Evolutionary conservation across 2,329 filamentous ascomycete genomes (phyloP).

Genomic region (Aspergillus pseudoviridinutans): DNA sequence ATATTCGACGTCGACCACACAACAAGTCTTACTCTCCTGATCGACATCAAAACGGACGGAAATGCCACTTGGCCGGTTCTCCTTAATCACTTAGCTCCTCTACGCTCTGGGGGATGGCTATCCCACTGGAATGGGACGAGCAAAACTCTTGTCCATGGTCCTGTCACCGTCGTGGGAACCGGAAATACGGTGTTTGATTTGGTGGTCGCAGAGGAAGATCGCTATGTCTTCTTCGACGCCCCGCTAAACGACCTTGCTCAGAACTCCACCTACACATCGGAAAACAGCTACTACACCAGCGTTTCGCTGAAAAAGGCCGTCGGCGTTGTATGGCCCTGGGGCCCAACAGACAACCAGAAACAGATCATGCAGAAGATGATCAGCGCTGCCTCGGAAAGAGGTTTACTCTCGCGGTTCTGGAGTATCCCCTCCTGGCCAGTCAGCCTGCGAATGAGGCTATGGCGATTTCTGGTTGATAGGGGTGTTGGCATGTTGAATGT

Average conservation of each 20-base stretch:
- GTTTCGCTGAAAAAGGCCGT: background rate
- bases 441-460: constrained; percentile 3
- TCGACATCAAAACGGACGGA: background rate
- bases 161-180: background rate
- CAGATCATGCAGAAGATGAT: background rate
- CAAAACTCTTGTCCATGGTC: background rate
- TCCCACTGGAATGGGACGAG: background rate
- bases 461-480: constrained; percentile 1
- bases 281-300: background rate
- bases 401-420: background rate
- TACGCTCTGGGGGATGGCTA: background rate
- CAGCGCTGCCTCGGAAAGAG: background rate
- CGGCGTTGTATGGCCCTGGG: background rate
- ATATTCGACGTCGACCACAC: background rate
- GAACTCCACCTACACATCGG: background rate
- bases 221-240: background rate
- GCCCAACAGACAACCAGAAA: background rate
- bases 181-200: background rate
- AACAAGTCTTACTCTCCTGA: background rate
- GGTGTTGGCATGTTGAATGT: constrained; percentile 3
- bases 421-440: background rate
- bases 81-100: background rate
- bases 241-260: background rate
- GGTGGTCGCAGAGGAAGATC: background rate
- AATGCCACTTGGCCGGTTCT: background rate